phyloP scores from a whole-genome alignment of 2,329 filamentous ascomycete genomes.

The Raffaelea arxii region DNA sequence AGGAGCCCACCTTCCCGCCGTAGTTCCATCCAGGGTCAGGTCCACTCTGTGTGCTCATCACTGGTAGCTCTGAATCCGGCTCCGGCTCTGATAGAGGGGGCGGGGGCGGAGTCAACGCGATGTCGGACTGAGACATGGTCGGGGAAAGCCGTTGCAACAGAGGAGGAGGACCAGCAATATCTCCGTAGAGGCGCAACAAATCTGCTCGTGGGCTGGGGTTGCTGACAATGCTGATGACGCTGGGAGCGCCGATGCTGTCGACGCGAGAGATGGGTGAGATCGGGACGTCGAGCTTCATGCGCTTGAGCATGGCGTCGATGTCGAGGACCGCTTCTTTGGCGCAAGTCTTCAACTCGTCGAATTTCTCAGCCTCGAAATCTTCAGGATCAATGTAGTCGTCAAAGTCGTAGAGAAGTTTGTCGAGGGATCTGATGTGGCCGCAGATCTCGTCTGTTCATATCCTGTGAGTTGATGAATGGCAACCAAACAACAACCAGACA shows the following conservation, averaged over 20 bases:
- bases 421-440: conserved; percentile 35
- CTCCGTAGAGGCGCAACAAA: no score
- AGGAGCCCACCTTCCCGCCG: neutral
- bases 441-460: conserved; percentile 38
- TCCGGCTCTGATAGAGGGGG: neutral
- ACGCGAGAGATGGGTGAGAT: neutral
- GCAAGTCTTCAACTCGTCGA: conserved; percentile 34
- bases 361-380: conserved; percentile 41
- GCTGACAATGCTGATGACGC: neutral
- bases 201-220: neutral
- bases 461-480: neutral
- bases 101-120: no score
- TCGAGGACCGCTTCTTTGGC: conserved; percentile 38
- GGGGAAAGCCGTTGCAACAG: neutral
- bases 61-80: conserved; percentile 1
- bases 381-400: conserved; percentile 42
- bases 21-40: conserved; percentile 13
- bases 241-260: conserved; percentile 6
- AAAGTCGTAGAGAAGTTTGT: conserved; percentile 45
- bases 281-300: conserved; percentile 37
- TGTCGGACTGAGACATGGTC: conserved; percentile 1
- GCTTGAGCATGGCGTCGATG: conserved; percentile 40
- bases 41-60: conserved; percentile 12
- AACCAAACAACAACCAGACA: neutral
- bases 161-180: no score